Base-by-base conservation (phyloP, 78 protist genomes). In the Speleostelium caveatum region DNA sequence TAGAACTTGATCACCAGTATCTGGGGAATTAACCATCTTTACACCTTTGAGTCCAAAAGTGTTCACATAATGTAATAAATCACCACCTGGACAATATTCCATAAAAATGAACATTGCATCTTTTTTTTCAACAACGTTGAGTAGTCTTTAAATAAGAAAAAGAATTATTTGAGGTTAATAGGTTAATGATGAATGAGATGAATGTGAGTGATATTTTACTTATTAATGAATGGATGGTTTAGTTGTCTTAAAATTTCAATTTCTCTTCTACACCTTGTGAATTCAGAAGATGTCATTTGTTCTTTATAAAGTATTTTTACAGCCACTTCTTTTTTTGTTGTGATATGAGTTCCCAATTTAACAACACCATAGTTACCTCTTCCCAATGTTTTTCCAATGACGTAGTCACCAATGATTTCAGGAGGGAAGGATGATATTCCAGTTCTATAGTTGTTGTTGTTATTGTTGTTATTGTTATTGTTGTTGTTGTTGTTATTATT, bases 31-130 rank as follows among this genome's bases (percentile, higher is more conserved):
- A 21, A 51, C 51, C 42, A 51, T 33, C 26, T 51, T 51, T 72
- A 51, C 63, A 51, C 63, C 78, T 33, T 72, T 72, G 16, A 69
- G 36, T 41, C 75, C 75, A 69, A 28, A 42, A n/a, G 28, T 51
- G 51, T 72, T 72, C 21, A 72, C 63, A 53, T 72, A 72, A 21
- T 51, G 65, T 4, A 72, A 72, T 67, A 86, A 45, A 63, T 86
- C 89, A 38, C 89, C 89, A 55, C 89, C 89, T 4, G 63, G 65
- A 39, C 89, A 79, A 56, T 58, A 87, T 62, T 87, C 93, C 93
- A 87, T 87, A 24, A 87, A 55, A n/a, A 87, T 87, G 30, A 55
- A 68, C 79, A 79, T 53, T 68, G 87, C 61, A 69, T 79, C 87
- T 38, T 79, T 75, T 42, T 68, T 56, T 63, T 79, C 87, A 16